These are phyloP conservation scores for Macrolepiota fuliginosa DNA, from an alignment of 768 basidiomycete genomes.

Conservation along the genomic window DNA sequence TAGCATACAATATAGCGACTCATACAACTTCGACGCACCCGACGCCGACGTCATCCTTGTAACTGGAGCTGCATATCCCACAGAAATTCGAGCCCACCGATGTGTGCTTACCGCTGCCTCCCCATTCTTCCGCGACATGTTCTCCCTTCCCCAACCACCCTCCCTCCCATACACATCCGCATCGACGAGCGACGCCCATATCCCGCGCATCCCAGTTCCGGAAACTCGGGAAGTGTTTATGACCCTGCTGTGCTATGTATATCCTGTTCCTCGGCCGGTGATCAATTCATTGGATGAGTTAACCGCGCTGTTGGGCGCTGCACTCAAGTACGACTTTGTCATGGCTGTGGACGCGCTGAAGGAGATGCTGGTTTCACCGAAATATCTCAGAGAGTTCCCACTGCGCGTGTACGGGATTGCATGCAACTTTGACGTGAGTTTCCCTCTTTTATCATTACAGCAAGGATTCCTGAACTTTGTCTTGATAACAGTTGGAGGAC, in stretches of 20 bases:
- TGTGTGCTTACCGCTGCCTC: constrained; percentile 64
- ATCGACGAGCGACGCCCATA: constrained; percentile 19
- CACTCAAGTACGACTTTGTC: constrained; percentile 63
- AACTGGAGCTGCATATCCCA: constrained; percentile 31
- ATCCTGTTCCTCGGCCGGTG: constrained; percentile 55
- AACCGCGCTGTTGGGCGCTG: constrained; percentile 44
- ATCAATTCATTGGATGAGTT: constrained; percentile 55
- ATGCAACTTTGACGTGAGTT: constrained; percentile 45
- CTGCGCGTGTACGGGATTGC: constrained; percentile 74
- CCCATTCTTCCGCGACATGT: constrained; percentile 68
- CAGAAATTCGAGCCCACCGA: constrained; percentile 59
- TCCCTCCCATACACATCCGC: constrained; percentile 34
- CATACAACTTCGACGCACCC: constrained; percentile 20
- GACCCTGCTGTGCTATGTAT: constrained; percentile 55
- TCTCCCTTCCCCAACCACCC: constrained; percentile 56
- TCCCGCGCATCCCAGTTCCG: constrained; percentile 52
- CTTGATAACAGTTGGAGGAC: constrained; percentile 39
- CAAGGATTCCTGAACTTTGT: not conserved
- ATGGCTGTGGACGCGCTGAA: constrained; percentile 47
- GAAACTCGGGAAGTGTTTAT: constrained; percentile 47
- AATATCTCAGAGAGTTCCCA: constrained; percentile 48
- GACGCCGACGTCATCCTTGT: constrained; percentile 56
- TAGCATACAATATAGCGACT: not conserved
- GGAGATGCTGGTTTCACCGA: constrained; percentile 46
- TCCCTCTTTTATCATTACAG: not conserved